Evolutionary conservation across 139 green algal species (phyloP), one percentile per base, ranked within the genome.

Genomic region (Mesostigma viride): DNA sequence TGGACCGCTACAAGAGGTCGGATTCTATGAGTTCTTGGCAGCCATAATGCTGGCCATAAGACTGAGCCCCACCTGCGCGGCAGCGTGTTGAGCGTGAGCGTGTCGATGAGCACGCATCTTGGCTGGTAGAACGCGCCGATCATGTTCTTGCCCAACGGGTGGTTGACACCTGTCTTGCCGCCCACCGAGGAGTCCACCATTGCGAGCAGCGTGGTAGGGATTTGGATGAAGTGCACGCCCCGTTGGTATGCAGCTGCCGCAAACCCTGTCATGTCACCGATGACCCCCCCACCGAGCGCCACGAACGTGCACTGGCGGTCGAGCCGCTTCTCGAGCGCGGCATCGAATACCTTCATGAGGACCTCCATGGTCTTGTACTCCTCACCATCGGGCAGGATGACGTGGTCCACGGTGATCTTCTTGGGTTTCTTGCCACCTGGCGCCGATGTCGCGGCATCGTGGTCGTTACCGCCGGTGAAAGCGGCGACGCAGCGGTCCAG

Each of bases 61-160:
- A n/a, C n/a, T n/a, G n/a, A n/a, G n/a, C n/a, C n/a, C n/a, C n/a
- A n/a, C n/a, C n/a, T n/a, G 63, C 94, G 80, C 4, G 93, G 93
- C 56, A 99, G 82, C 0, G 89, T 91, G 63, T 83, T 58, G 24
- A 99, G 83, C 1, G 87, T 90, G 24, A 86, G 74, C 3, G 80
- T 95, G 79, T 99, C 94, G 35, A 95, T 87, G 14, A 98, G 76
- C 66, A 99, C 93, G 57, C 69, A 77, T 53, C 79, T 59, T 11
- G 79, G 79, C 71, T 84, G 79, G 84, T 95, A 94, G 71, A 95
- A 95, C 2, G 93, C 94, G 28, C 94, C 94, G 62, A 99, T 96
- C 94, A 99, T 98, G 85, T 99, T 99, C 79, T 99, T 99, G 56
- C 91, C 94, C 66, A 95, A 74, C 2, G 92, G 85, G 76, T 98